phyloP scores from a whole-genome alignment of 2,329 filamentous ascomycete species.

The Drechmeria coniospora region DNA sequence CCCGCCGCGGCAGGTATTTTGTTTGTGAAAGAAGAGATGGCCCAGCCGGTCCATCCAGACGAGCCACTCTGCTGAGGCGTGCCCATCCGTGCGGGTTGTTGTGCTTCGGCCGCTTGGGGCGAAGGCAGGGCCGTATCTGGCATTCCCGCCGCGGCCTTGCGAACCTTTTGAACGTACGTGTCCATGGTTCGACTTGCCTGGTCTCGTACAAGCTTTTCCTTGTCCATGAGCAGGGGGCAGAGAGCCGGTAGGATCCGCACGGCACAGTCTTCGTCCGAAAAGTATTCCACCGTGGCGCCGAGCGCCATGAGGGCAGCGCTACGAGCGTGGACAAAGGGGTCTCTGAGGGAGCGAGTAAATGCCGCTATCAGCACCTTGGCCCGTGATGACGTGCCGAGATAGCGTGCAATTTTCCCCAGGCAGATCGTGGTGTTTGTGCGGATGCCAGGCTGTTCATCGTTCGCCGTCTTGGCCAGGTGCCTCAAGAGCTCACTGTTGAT shows the following conservation, averaged over 20 bases:
- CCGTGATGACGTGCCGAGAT: constrained; percentile 62
- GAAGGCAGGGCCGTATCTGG: constrained; percentile 67
- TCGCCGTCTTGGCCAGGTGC: constrained; percentile 86
- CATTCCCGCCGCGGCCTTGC: constrained; percentile 62
- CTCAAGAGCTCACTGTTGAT: constrained; percentile 88
- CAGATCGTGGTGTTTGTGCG: constrained; percentile 97
- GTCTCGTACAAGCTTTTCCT: constrained; percentile 86
- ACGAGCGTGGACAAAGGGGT: constrained; percentile 88
- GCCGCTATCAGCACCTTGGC: constrained; percentile 87
- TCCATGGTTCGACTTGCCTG: constrained; percentile 85
- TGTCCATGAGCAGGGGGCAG: constrained; percentile 76
- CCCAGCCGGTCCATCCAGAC: constrained; percentile 79
- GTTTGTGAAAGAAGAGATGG: constrained; percentile 96
- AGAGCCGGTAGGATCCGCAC: constrained; percentile 68
- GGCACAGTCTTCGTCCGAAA: constrained; percentile 81
- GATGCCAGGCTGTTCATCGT: constrained; percentile 94
- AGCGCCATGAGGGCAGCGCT: constrained; percentile 81
- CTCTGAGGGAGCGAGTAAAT: constrained; percentile 74
- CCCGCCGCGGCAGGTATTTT: constrained; percentile 74
- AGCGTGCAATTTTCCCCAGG: constrained; percentile 85
- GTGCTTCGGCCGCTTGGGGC: constrained; percentile 34
- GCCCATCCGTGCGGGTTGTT: constrained; percentile 54
- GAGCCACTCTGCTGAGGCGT: constrained; percentile 52
- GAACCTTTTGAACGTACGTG: constrained; percentile 66
- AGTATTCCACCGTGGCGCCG: constrained; percentile 70